Percentiles rank a stretch among this genome's conserved stretches.
Evolutionary conservation across 768 basidiomycete genomes (phyloP).

Genomic region (Guyanaporus albipodus): DNA sequence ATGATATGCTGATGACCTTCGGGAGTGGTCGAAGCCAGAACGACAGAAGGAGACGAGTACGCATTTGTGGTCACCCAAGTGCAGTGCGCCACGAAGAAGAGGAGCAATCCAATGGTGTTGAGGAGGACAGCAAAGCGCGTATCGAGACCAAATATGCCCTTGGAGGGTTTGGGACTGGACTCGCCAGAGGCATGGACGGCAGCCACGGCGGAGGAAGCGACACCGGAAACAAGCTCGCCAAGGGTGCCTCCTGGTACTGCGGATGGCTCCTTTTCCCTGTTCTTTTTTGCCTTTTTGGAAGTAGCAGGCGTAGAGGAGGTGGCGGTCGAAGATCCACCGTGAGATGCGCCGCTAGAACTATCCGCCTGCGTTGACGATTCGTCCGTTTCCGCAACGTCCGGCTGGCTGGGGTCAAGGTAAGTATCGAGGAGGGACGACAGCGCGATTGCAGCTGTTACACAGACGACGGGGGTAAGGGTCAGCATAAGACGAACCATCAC

Average conservation of each 20-base stretch:
- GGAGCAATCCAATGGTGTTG: conserved; percentile 72
- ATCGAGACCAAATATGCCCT: conserved; percentile 83
- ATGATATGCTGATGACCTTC: conserved; percentile 95
- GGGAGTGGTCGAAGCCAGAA: conserved; percentile 69
- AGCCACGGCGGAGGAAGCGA: conserved; percentile 30
- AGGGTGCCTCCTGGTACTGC: conserved; percentile 34
- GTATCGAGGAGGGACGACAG: conserved; percentile 84
- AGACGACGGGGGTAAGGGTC: conserved; percentile 94
- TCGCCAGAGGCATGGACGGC: conserved; percentile 18
- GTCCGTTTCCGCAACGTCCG: conserved; percentile 32
- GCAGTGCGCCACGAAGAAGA: conserved; percentile 93
- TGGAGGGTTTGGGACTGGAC: conserved; percentile 20
- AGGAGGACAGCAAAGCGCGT: conserved; percentile 71
- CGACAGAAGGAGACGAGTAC: conserved; percentile 97
- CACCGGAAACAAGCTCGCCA: conserved; percentile 41
- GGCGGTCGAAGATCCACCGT: conserved; percentile 22
- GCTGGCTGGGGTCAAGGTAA: conserved; percentile 82
- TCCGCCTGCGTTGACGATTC: conserved; percentile 7
- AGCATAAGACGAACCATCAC: conserved; percentile 99
- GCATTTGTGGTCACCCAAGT: conserved; percentile 94
- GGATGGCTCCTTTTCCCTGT: conserved; percentile 51
- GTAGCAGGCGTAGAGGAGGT: conserved; percentile 29
- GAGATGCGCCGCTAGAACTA: conserved; percentile 17
- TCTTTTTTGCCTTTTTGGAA: conserved; percentile 49
- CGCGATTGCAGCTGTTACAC: conserved; percentile 88